phyloP scores from a whole-genome alignment of 1,139 yeast species.

The Blastobotrys buckinghamii region DNA sequence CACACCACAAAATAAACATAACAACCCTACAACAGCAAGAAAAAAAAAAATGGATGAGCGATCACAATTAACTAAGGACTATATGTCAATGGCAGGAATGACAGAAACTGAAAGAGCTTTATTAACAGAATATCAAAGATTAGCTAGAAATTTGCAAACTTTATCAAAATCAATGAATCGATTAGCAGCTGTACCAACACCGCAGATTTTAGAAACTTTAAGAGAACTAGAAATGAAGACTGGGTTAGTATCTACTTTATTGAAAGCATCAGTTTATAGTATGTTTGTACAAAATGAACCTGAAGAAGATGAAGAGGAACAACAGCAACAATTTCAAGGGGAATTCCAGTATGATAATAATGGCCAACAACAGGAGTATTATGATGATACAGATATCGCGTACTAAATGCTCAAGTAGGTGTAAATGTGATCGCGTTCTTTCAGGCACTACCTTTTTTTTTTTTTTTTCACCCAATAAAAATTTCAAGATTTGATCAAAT shows the following conservation, averaged over 20 bases:
- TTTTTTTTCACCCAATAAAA: background rate
- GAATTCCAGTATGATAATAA: background rate
- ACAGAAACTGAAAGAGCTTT: constrained; percentile 25
- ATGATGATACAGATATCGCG: constrained; percentile 1
- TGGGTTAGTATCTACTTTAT: constrained; percentile 52
- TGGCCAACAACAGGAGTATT: background rate
- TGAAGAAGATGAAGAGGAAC: constrained; percentile 12
- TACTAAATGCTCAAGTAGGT: background rate
- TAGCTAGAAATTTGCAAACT: constrained; percentile 25
- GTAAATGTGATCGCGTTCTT: no score
- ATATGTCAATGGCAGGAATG: constrained; percentile 8
- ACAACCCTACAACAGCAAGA: no score
- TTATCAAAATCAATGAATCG: constrained; percentile 22
- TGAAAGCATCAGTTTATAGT: constrained; percentile 55
- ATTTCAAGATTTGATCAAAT: background rate
- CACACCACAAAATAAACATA: background rate
- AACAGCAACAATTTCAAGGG: background rate
- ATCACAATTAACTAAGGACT: constrained; percentile 4
- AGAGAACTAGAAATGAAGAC: constrained; percentile 50
- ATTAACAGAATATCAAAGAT: constrained; percentile 28
- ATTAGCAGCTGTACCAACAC: constrained; percentile 29
- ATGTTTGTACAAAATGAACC: constrained; percentile 41
- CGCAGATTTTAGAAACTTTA: constrained; percentile 42
- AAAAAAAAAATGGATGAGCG: background rate
- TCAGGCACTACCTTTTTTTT: no score